These are phyloP conservation scores for slime mould (Dictyostelium discoideum) DNA, from an alignment of 78 protist genomes.

Conservation along the genomic window DNA sequence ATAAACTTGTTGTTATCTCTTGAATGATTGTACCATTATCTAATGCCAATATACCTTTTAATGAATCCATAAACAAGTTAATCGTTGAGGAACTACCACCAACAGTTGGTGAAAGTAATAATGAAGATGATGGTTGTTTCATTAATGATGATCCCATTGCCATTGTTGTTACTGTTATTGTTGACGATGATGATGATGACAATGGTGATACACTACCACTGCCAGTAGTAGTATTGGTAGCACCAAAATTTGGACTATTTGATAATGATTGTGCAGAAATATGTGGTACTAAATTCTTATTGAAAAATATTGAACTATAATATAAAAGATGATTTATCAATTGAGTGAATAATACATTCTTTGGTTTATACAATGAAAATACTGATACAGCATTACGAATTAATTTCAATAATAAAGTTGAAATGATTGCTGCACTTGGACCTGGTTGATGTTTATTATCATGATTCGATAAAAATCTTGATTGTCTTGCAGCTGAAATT, in stretches of 20 bases:
- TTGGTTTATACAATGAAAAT: slow-evolving; percentile 28
- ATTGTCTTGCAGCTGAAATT: slow-evolving; percentile 69
- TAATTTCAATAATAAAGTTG: slow-evolving; percentile 19
- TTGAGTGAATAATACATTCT: neutral
- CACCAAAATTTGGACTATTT: neutral
- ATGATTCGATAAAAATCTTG: slow-evolving; percentile 37
- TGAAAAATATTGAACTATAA: slow-evolving; percentile 50
- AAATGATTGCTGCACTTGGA: slow-evolving; percentile 61
- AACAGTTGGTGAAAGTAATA: neutral
- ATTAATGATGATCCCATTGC: neutral
- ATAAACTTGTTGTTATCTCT: neutral
- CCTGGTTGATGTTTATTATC: slow-evolving; percentile 60
- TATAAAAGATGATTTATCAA: slow-evolving; percentile 61
- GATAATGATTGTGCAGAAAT: neutral
- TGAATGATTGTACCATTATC: neutral
- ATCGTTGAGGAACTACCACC: neutral
- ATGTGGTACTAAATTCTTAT: slow-evolving; percentile 24
- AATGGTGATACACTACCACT: neutral
- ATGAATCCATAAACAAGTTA: neutral
- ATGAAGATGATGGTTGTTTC: neutral
- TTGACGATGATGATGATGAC: neutral
- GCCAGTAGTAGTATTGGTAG: neutral
- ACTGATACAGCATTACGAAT: slow-evolving; percentile 19
- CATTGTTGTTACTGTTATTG: too few species aligned
- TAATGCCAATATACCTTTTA: neutral